Percentiles rank a stretch among this genome's conserved stretches.
These are phyloP conservation scores for Canariomyces notabilis DNA, from an alignment of 2,329 filamentous ascomycete species.

Conservation along the genomic window DNA sequence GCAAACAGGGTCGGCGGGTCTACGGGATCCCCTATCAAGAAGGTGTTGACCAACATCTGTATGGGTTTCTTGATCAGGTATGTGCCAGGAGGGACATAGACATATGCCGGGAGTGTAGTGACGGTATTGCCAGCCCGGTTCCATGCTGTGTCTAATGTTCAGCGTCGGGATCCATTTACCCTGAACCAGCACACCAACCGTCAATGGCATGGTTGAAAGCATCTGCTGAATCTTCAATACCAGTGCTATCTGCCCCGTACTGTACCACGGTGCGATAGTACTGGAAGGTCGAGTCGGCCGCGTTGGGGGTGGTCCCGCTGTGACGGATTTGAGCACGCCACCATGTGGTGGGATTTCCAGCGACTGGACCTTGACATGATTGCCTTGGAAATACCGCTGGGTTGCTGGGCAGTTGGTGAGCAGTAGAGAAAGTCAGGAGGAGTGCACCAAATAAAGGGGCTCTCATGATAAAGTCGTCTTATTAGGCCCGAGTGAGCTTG, in stretches of 20 bases:
- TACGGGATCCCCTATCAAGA: constrained; percentile 29
- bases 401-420: not conserved
- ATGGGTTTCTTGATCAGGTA: constrained; percentile 30
- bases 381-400: not conserved
- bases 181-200: constrained; percentile 3
- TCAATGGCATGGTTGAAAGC: constrained; percentile 28
- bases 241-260: constrained; percentile 28
- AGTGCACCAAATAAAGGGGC: not conserved
- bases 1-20: constrained; percentile 29
- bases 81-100: constrained; percentile 30
- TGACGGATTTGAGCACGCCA: constrained; percentile 27
- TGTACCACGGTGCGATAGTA: constrained; percentile 27
- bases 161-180: not conserved
- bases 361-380: constrained; percentile 1
- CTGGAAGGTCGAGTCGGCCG: constrained; percentile 23
- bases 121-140: constrained; percentile 27
- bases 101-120: constrained; percentile 25
- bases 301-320: constrained; percentile 26
- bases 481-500: too few species aligned
- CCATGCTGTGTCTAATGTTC: constrained; percentile 18
- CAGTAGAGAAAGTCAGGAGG: not conserved
- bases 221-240: constrained; percentile 25
- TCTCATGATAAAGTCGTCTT: not conserved
- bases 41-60: constrained; percentile 30
- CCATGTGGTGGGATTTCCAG: constrained; percentile 20